Conservation (phyloP, 2,329 filamentous ascomycete species). For the Xylaria sp. region DNA sequence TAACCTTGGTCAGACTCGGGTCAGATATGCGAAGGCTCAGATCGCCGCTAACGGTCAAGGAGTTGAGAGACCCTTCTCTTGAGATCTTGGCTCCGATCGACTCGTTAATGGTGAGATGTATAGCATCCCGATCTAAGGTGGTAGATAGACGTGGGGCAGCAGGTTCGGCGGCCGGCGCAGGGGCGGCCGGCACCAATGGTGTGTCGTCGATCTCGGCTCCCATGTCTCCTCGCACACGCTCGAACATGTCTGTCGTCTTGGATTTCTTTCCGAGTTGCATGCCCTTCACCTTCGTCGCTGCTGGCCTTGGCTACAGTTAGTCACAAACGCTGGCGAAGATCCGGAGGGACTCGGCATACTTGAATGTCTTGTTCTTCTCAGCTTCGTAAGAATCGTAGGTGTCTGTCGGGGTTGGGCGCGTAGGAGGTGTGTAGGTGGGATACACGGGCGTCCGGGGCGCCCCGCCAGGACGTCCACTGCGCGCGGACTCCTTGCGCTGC, state of each 20-base stretch:
- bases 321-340: neutral
- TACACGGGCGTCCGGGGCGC: conserved; percentile 73
- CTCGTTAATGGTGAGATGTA: conserved; percentile 85
- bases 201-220: conserved; percentile 76
- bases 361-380: conserved; percentile 91
- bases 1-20: conserved; percentile 83
- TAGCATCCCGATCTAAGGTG: conserved; percentile 71
- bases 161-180: conserved; percentile 48
- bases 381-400: conserved; percentile 93
- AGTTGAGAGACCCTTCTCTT: conserved; percentile 79
- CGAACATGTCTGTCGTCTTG: conserved; percentile 95
- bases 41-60: conserved; percentile 85
- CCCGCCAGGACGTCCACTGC: conserved; percentile 57
- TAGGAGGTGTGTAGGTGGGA: conserved; percentile 79
- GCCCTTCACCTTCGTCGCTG: conserved; percentile 82
- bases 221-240: conserved; percentile 86
- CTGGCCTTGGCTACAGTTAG: conserved; percentile 39
- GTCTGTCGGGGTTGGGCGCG: conserved; percentile 67
- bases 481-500: conserved; percentile 92
- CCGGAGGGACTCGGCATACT: conserved; percentile 45
- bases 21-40: conserved; percentile 87
- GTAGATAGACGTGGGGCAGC: conserved; percentile 56
- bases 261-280: conserved; percentile 99
- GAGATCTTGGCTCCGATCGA: conserved; percentile 85
- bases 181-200: conserved; percentile 58